These are phyloP conservation scores for Hortiboletus campestris DNA, from an alignment of 768 basidiomycete genomes.

Conservation along the genomic window DNA sequence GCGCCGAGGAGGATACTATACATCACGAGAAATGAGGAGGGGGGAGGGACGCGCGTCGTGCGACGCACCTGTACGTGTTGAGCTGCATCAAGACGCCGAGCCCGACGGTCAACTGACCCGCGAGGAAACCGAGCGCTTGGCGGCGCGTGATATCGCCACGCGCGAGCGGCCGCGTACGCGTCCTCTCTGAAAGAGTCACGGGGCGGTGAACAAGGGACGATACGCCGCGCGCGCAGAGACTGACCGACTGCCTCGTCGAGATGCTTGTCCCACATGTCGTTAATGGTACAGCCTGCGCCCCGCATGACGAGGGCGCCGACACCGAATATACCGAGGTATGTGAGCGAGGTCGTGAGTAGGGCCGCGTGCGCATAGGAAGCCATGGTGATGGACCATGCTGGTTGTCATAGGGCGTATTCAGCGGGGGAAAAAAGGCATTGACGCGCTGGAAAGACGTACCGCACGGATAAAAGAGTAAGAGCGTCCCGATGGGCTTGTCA, in stretches of 20 bases:
- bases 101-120: conserved; percentile 75
- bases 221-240: neutral
- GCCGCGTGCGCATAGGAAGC: conserved; percentile 77
- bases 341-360: conserved; percentile 66
- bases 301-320: conserved; percentile 93
- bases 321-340: conserved; percentile 82
- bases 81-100: conserved; percentile 85
- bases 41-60: neutral
- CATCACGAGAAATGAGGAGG: neutral
- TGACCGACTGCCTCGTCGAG: conserved; percentile 90
- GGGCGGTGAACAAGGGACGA: neutral
- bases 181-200: conserved; percentile 58
- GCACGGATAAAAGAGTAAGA: conserved; percentile 92
- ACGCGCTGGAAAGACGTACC: conserved; percentile 48
- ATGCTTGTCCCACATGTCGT: conserved; percentile 97
- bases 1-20: conserved; percentile 87
- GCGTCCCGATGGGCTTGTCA: conserved; percentile 95
- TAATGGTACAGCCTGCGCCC: conserved; percentile 97
- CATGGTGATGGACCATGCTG: conserved; percentile 99
- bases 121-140: conserved; percentile 82
- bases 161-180: conserved; percentile 85
- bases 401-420: neutral
- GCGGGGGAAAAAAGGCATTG: neutral
- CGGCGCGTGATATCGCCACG: conserved; percentile 71
- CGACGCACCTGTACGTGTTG: conserved; percentile 85